These are phyloP conservation scores for Syzygium jambos DNA, from an alignment of 345 rosid genomes.

Conservation along the genomic window DNA sequence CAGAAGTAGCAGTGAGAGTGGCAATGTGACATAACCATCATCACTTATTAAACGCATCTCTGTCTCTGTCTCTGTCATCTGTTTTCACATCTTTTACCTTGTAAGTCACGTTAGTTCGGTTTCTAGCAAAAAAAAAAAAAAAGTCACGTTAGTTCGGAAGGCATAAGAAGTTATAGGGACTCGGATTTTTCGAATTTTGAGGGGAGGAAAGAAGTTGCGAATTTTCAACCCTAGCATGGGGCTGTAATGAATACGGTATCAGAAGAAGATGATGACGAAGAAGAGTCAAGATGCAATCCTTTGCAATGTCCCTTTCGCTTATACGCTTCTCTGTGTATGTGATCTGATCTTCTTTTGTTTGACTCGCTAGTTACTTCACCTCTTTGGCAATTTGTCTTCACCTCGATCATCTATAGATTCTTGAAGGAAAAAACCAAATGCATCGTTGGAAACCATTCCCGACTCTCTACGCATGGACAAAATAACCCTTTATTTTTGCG, in stretches of 20 bases:
- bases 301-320: neutral
- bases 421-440: neutral
- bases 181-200: neutral
- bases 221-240: neutral
- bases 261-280: neutral
- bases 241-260: neutral
- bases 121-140: too few relatives aligned
- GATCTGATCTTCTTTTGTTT: neutral
- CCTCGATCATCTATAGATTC: neutral
- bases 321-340: neutral
- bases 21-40: neutral
- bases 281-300: neutral
- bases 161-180: neutral
- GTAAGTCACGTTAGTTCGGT: neutral
- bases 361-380: neutral
- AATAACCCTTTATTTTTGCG: neutral
- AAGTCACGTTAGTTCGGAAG: neutral
- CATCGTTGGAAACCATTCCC: neutral
- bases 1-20: neutral
- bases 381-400: neutral
- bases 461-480: neutral
- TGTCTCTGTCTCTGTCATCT: neutral
- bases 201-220: neutral
- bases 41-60: neutral
- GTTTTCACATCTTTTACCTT: neutral